phyloP scores from a whole-genome alignment of 305 asterid genomes.

The Plantago lanceolata region DNA sequence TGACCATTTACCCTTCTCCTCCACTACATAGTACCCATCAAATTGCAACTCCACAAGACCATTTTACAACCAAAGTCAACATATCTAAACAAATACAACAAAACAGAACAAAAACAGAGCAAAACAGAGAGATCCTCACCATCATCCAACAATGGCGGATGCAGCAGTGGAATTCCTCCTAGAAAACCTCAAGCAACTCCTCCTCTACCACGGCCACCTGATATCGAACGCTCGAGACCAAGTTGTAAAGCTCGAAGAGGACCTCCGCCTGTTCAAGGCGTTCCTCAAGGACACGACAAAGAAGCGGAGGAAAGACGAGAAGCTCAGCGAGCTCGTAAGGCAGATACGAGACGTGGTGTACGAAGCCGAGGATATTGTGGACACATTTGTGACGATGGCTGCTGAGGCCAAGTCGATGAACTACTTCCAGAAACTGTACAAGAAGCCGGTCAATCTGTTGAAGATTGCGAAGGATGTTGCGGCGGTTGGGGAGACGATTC shows the following conservation, averaged over 20 bases:
- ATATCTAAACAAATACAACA: too few species aligned
- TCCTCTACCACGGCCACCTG: constrained; percentile 28
- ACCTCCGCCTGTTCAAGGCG: constrained; percentile 40
- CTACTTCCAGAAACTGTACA: constrained; percentile 19
- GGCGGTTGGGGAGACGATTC: constrained; percentile 24
- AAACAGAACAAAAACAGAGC: background rate
- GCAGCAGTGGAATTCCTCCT: constrained; percentile 45
- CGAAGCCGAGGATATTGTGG: constrained; percentile 43
- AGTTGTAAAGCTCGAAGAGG: constrained; percentile 29
- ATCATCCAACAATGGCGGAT: constrained; percentile 33
- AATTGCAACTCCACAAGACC: too few species aligned
- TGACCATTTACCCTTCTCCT: too few species aligned
- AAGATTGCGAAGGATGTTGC: constrained; percentile 29
- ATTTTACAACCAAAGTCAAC: too few species aligned
- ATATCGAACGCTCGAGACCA: constrained; percentile 28
- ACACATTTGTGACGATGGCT: constrained; percentile 35
- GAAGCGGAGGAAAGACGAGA: constrained; percentile 33
- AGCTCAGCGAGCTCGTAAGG: constrained; percentile 31
- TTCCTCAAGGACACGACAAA: constrained; percentile 37
- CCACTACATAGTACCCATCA: too few species aligned
- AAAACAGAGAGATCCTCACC: background rate
- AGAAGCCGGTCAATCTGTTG: constrained; percentile 25
- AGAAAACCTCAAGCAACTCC: constrained; percentile 37
- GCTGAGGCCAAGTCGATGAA: constrained; percentile 29
- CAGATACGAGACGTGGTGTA: constrained; percentile 40